phyloP scores from a whole-genome alignment of 2,329 filamentous ascomycete species.

The Fusarium tuaranense region DNA sequence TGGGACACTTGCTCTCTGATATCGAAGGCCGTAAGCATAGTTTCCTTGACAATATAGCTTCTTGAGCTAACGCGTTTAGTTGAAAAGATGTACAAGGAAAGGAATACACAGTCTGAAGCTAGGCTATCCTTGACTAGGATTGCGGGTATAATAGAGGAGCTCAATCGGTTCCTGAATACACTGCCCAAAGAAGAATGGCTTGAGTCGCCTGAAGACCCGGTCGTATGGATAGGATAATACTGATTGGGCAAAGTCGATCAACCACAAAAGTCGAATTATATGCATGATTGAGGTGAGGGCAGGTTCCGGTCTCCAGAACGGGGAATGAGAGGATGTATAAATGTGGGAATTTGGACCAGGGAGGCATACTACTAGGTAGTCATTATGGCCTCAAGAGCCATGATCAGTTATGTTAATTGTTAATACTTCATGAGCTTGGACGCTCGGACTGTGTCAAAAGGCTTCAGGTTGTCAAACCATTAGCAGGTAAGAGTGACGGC shows the following conservation, averaged over 20 bases:
- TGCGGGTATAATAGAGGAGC: conserved; percentile 10
- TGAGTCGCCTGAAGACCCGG: conserved; percentile 8
- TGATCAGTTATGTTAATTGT: background rate
- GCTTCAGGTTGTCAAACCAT: background rate
- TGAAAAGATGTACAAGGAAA: conserved; percentile 7
- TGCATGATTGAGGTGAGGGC: background rate
- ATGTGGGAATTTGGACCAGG: background rate
- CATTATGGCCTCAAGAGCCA: background rate
- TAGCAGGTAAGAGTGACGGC: background rate
- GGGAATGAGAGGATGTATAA: background rate
- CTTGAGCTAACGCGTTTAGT: conserved; percentile 4
- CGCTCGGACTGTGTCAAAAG: background rate
- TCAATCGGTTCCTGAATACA: conserved; percentile 19
- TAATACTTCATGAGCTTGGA: background rate
- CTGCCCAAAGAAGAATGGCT: conserved; percentile 33
- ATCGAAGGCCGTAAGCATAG: conserved; percentile 18
- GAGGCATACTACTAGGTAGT: background rate
- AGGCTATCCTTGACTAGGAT: conserved; percentile 16
- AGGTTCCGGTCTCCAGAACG: background rate
- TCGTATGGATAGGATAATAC: background rate
- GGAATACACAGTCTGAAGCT: conserved; percentile 2
- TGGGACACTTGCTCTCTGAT: conserved; percentile 20
- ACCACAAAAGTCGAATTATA: background rate
- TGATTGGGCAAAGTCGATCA: background rate
- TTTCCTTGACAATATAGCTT: background rate